phyloP scores from a whole-genome alignment of 768 basidiomycete species.

The Pleurotus salmoneostramineus region DNA sequence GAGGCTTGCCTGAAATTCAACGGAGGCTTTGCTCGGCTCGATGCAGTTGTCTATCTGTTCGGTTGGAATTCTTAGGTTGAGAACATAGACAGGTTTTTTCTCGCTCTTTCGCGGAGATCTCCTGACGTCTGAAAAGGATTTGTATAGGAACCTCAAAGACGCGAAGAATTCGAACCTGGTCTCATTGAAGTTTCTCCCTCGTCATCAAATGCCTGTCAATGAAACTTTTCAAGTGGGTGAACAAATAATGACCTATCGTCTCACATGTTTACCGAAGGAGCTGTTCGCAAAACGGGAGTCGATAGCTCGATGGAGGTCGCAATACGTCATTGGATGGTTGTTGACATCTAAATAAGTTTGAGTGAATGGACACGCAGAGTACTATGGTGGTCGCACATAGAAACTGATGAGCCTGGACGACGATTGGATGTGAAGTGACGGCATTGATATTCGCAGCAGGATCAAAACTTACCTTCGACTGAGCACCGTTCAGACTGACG shows the following conservation, averaged over 20 bases:
- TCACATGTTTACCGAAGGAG: slow-evolving; percentile 71
- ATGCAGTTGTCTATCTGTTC: slow-evolving; percentile 71
- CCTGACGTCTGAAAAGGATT: slow-evolving; percentile 40
- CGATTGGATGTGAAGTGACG: slow-evolving; percentile 10
- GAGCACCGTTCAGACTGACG: slow-evolving; percentile 72
- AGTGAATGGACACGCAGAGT: neutral
- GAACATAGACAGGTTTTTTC: slow-evolving; percentile 77
- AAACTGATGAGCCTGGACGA: slow-evolving; percentile 73
- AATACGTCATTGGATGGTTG: slow-evolving; percentile 57
- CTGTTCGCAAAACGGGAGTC: slow-evolving; percentile 64
- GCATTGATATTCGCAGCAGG: slow-evolving; percentile 8
- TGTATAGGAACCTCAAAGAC: slow-evolving; percentile 10
- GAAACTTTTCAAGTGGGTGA: neutral
- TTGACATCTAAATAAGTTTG: slow-evolving; percentile 62
- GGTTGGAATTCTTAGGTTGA: slow-evolving; percentile 69
- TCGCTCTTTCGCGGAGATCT: slow-evolving; percentile 79
- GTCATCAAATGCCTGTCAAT: slow-evolving; percentile 64
- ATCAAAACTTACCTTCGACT: slow-evolving; percentile 55
- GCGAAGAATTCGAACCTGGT: slow-evolving; percentile 25
- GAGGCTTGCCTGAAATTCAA: slow-evolving; percentile 62
- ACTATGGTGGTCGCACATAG: slow-evolving; percentile 54
- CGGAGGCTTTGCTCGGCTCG: slow-evolving; percentile 69
- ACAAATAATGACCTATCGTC: slow-evolving; percentile 13
- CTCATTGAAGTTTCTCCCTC: slow-evolving; percentile 46
- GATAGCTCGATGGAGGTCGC: slow-evolving; percentile 67